Base-by-base conservation (phyloP, 169 alveolate genomes). In the Ichthyophthirius multifiliis region DNA sequence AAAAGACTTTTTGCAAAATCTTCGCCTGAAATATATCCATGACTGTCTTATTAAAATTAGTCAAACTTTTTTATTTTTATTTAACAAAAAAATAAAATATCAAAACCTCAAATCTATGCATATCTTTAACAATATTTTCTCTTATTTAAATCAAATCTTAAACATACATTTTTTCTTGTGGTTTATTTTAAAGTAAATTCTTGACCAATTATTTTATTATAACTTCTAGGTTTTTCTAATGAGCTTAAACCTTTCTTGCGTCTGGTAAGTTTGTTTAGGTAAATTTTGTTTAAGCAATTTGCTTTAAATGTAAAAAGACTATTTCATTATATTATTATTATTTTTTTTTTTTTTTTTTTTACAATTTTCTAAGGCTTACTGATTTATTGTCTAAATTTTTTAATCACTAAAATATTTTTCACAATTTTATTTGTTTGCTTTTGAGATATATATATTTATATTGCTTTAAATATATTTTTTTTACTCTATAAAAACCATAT, bases 1-100 rank as follows among this genome's bases (percentile, higher is more conserved):
- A 67, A 37, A 7, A 67, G 30, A 41, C 77, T 67, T 41, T 67
- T 67, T 16, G 77, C 77, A 20, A 67, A 67, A 67, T 67, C 77
- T 67, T 67, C 77, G 7, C 77, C 77, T 18, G 39, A 18, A 2
- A 67, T 67, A 16, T 67, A 37, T 9, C 77, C 77, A 7, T 67
- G 35, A 5, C 27, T 16, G n/a, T 67, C 41, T 9, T 10, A 12
- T 15, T n/a, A 16, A 16, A 67, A 67, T 6, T n/a, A 67, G 6
- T 67, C 32, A 41, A 67, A 67, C 77, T 67, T 1, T 34, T 37
- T 10, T 0, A 4, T 32, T 32, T 10, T 37, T 18, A 34, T 37
- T 1, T 3, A 67, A 16, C 0, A 37, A 37, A 18, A 18, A 39
- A 7, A n/a, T 67, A 5, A 34, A 16, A 18, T 0, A 4, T 2